Evolutionary conservation across 106 monocot species (phyloP), one percentile per base, ranked within the genome.

Genomic region (Xerophyta viscosa): DNA sequence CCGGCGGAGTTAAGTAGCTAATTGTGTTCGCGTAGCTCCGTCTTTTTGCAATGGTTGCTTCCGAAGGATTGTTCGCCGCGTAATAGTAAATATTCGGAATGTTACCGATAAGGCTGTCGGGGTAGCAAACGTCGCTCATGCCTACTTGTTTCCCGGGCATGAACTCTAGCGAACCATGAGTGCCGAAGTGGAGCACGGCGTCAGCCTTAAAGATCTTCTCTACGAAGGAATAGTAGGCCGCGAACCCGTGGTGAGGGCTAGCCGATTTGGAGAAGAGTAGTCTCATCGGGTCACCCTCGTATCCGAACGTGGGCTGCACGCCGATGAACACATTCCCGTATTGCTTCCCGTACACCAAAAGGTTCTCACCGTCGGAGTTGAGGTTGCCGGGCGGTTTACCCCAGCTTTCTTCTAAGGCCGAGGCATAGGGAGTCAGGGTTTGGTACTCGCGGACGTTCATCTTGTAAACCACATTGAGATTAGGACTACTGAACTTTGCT

Each of bases 121-220:
- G 87, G 33, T 81, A 87, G 77, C 87, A 87, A 7, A 56, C 81
- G 23, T 87, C 87, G 56, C 87, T 87, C 87, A 87, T 87, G 7
- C 87, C 87, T 4, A 87, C 87, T 59, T 87, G 87, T 64, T 87
- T 87, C 37, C 87, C 87, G 2, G 87, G 87, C 87, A 87, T 87
- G 81, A 87, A 87, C 50, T 87, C 88, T 17, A 88, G 68, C 4
- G 88, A 82, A 1, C 82, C 88, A 41, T 88, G 88, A n/a, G 88
- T 88, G n/a, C 82, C 88, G 41, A 88, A 88, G 60, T 88, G 88
- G 19, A 88, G 78, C n/a, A 88, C 88, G 17, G 82, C 82, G 48
- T 88, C 88, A 4, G 88, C 88, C 15, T 61, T n/a, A 63, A 88
- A 82, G 72, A 88, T 82, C 78, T 88, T 88, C 69, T 88, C 88